phyloP scores from a whole-genome alignment of 805 yeast species.

The Nakazawaea ambrosiae region DNA sequence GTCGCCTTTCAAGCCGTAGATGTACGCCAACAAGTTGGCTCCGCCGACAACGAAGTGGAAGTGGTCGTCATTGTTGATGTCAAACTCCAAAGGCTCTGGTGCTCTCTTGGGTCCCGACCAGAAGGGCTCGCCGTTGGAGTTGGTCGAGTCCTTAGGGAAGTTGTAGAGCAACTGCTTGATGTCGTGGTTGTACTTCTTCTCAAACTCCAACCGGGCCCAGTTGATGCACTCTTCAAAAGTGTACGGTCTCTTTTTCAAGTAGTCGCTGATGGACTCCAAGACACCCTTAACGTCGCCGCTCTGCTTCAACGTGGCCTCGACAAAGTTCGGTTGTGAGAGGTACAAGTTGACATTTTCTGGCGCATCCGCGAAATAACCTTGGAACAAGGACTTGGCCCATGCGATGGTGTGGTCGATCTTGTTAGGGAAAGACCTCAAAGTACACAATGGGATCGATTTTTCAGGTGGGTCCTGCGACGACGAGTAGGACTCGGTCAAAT shows the following conservation, averaged over 20 bases:
- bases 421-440: conserved; percentile 94
- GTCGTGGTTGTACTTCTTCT: conserved; percentile 76
- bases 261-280: conserved; percentile 69
- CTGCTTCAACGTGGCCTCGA: conserved; percentile 86
- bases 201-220: conserved; percentile 93
- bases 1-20: conserved; percentile 83
- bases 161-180: conserved; percentile 86
- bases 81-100: conserved; percentile 79
- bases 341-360: conserved; percentile 91
- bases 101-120: conserved; percentile 99
- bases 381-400: conserved; percentile 95
- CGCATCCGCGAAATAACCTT: conserved; percentile 84
- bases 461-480: conserved; percentile 99
- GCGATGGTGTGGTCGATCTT: conserved; percentile 99
- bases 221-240: conserved; percentile 88
- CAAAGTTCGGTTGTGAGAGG: conserved; percentile 85
- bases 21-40: conserved; percentile 85
- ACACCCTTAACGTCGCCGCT: conserved; percentile 87
- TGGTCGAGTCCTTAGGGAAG: conserved; percentile 90
- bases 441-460: conserved; percentile 94
- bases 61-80: conserved; percentile 69
- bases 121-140: conserved; percentile 86
- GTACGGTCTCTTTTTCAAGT: conserved; percentile 77
- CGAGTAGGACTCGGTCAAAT: conserved; percentile 90
- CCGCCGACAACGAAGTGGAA: conserved; percentile 79